phyloP scores from a whole-genome alignment of 345 rosid genomes.

The Alliaria petiolata region DNA sequence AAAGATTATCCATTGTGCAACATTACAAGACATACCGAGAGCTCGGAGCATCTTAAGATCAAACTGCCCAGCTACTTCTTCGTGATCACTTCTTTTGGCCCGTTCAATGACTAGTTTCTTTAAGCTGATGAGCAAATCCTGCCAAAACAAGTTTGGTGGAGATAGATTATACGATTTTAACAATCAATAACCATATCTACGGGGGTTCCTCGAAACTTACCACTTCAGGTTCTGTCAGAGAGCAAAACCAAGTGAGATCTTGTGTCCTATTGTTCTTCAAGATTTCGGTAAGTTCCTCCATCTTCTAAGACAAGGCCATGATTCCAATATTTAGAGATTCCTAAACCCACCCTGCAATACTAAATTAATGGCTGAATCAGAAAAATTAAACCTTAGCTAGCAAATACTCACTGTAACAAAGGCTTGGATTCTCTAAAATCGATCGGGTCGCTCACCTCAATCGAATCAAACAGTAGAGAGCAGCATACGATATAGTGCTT shows the following conservation, averaged over 20 bases:
- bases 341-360: not conserved
- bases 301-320: not conserved
- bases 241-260: conserved; percentile 65
- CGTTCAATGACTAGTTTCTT: conserved; percentile 54
- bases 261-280: conserved; percentile 42
- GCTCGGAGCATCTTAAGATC: conserved; percentile 69
- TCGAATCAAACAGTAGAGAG: not conserved
- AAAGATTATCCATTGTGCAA: not conserved
- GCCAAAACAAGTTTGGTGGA: conserved; percentile 8
- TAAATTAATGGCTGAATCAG: not conserved
- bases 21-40: conserved; percentile 40
- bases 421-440: not conserved
- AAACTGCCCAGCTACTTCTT: conserved; percentile 50
- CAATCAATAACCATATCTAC: not conserved
- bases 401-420: not conserved
- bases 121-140: conserved; percentile 72
- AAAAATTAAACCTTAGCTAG: not conserved
- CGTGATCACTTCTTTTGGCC: conserved; percentile 45
- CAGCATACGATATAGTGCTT: not conserved
- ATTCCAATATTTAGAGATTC: not conserved
- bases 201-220: conserved; percentile 32
- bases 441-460: not conserved
- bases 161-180: not conserved
- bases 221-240: conserved; percentile 61
- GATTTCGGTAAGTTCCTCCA: conserved; percentile 35